These are phyloP conservation scores for Nissolia schottii DNA, from an alignment of 306 rosid genomes.

Conservation along the genomic window DNA sequence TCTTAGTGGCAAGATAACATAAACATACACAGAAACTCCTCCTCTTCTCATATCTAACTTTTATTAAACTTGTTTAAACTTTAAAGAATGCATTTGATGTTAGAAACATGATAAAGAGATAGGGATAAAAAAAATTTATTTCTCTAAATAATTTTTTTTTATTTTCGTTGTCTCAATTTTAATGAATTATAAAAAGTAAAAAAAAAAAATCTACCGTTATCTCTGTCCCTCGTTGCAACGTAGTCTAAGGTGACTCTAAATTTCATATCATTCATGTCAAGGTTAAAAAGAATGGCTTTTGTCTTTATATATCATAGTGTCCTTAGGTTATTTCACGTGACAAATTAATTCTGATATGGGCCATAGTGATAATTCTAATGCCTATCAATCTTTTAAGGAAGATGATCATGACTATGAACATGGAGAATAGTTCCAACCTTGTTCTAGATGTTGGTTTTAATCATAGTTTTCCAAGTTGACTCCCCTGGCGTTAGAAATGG, in stretches of 20 bases:
- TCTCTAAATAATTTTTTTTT: too few species aligned
- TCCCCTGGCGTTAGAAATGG: neutral
- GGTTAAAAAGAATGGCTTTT: neutral
- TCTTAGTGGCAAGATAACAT: neutral
- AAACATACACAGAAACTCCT: neutral
- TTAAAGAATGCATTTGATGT: too few species aligned
- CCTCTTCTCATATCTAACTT: neutral
- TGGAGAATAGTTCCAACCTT: neutral
- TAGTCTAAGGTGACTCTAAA: too few species aligned
- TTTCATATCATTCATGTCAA: neutral
- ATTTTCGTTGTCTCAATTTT: too few species aligned
- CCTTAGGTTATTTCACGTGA: neutral
- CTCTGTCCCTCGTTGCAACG: too few species aligned
- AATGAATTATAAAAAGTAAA: too few species aligned
- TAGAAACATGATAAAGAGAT: too few species aligned
- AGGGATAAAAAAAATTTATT: too few species aligned
- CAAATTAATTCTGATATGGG: neutral
- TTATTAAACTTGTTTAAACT: too few species aligned
- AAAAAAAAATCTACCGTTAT: too few species aligned
- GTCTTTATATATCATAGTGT: neutral
- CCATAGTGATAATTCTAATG: neutral
- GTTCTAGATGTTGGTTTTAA: neutral
- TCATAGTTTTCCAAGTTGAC: neutral
- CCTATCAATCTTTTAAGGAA: neutral
- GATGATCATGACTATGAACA: neutral